phyloP scores from a whole-genome alignment of 495 filamentous ascomycete species.

The Aspergillus leporis region DNA sequence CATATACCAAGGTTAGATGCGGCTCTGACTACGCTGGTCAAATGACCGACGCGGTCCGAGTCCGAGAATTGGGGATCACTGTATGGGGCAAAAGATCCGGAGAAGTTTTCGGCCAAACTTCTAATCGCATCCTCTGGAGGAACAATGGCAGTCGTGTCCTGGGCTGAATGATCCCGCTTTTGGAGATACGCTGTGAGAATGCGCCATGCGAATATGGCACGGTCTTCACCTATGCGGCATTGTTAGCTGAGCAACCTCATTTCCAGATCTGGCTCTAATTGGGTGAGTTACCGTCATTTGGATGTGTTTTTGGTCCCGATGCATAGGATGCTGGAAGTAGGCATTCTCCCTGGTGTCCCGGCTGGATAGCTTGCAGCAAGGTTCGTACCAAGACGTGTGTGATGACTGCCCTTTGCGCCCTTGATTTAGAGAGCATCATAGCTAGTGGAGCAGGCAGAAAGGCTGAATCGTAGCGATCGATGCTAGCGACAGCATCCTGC shows the following conservation, averaged over 20 bases:
- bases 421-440: conserved; percentile 15
- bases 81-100: conserved; percentile 22
- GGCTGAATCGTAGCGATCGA: conserved; percentile 21
- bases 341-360: conserved; percentile 6
- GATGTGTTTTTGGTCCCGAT: neutral
- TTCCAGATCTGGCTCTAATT: neutral
- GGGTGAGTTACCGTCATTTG: neutral
- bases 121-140: conserved; percentile 7
- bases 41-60: conserved; percentile 16
- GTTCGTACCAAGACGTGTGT: conserved; percentile 21
- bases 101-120: conserved; percentile 20
- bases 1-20: conserved; percentile 25
- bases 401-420: conserved; percentile 19
- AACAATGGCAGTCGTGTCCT: neutral
- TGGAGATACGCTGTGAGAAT: conserved; percentile 27
- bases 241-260: neutral
- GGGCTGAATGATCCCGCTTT: neutral
- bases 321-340: conserved; percentile 22
- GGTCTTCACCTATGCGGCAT: conserved; percentile 4
- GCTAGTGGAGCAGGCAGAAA: conserved; percentile 14
- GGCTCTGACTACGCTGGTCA: conserved; percentile 18
- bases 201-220: conserved; percentile 27
- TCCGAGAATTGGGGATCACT: conserved; percentile 15
- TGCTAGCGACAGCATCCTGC: neutral
- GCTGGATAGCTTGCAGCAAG: conserved; percentile 21